phyloP scores from a whole-genome alignment of 2,329 filamentous ascomycete species.

The Aspergillus melleus region DNA sequence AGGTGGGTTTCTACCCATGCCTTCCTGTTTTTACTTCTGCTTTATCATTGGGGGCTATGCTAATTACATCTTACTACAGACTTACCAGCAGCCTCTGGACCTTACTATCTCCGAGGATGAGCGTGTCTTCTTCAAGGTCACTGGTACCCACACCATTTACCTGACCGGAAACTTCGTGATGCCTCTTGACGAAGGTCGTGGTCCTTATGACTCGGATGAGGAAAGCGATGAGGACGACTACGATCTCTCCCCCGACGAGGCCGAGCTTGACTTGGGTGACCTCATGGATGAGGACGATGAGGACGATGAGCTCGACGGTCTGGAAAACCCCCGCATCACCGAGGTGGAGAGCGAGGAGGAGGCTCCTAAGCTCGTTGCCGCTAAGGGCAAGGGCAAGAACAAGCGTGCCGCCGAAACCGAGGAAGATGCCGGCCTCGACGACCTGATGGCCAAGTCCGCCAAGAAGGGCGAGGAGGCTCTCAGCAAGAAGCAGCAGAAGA shows the following conservation, averaged over 20 bases:
- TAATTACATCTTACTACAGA: slow-evolving; percentile 52
- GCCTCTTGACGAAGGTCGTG: slow-evolving; percentile 56
- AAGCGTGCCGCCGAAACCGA: slow-evolving; percentile 81
- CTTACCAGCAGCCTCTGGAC: slow-evolving; percentile 93
- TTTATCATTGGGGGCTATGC: not conserved
- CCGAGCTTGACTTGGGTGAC: slow-evolving; percentile 66
- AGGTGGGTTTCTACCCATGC: slow-evolving; percentile 53
- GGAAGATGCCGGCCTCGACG: slow-evolving; percentile 65
- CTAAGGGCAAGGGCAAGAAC: slow-evolving; percentile 73
- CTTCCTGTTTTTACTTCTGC: not conserved
- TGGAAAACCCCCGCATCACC: slow-evolving; percentile 77
- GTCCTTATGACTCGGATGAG: slow-evolving; percentile 52
- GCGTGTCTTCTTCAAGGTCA: slow-evolving; percentile 87
- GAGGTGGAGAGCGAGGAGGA: slow-evolving; percentile 79
- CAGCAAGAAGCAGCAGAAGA: slow-evolving; percentile 97
- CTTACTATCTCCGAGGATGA: slow-evolving; percentile 88
- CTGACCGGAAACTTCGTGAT: slow-evolving; percentile 96
- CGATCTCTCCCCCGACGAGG: slow-evolving; percentile 76
- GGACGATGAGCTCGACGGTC: slow-evolving; percentile 73
- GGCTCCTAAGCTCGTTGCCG: slow-evolving; percentile 52
- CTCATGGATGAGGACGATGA: slow-evolving; percentile 58
- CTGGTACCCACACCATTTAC: slow-evolving; percentile 84
- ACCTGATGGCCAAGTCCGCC: slow-evolving; percentile 73
- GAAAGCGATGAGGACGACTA: slow-evolving; percentile 69
- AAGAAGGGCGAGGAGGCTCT: slow-evolving; percentile 67